Evolutionary conservation across 1,139 yeast species (phyloP).

Genomic region (Suhomyces maxii): DNA sequence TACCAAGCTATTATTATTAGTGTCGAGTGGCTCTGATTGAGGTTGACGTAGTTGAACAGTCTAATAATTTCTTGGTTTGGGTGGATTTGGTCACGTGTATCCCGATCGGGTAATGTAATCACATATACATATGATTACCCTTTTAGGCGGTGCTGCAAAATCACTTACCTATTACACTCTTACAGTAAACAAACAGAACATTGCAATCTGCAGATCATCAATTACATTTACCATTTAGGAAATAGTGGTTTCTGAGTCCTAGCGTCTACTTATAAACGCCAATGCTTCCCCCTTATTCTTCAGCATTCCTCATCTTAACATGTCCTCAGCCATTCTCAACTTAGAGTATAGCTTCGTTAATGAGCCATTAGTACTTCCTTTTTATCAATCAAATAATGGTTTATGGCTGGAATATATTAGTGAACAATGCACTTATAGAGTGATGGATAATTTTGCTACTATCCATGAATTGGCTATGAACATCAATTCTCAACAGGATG

Average conservation of each 20-base stretch:
- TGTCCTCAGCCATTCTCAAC: slow-evolving; percentile 26
- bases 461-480: slow-evolving; percentile 15
- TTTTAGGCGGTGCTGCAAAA: not conserved
- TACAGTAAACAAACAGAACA: slow-evolving; percentile 8
- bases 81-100: not conserved
- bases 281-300: not conserved
- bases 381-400: slow-evolving; percentile 34
- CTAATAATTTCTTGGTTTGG: too few species aligned
- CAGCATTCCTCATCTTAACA: not conserved
- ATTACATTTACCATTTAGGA: slow-evolving; percentile 4
- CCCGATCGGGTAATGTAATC: slow-evolving; percentile 8
- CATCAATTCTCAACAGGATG: slow-evolving; percentile 15
- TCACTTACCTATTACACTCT: slow-evolving; percentile 4
- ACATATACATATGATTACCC: slow-evolving; percentile 3
- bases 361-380: slow-evolving; percentile 25
- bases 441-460: slow-evolving; percentile 32
- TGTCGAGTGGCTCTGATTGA: too few species aligned
- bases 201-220: slow-evolving; percentile 5
- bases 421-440: slow-evolving; percentile 14
- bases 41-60: too few species aligned
- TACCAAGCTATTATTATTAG: too few species aligned
- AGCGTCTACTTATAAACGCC: slow-evolving; percentile 2
- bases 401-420: slow-evolving; percentile 30
- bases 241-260: not conserved
- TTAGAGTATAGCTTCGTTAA: slow-evolving; percentile 40